phyloP scores from a whole-genome alignment of 176 grass and related monocot species.

The Paspalum notatum region DNA sequence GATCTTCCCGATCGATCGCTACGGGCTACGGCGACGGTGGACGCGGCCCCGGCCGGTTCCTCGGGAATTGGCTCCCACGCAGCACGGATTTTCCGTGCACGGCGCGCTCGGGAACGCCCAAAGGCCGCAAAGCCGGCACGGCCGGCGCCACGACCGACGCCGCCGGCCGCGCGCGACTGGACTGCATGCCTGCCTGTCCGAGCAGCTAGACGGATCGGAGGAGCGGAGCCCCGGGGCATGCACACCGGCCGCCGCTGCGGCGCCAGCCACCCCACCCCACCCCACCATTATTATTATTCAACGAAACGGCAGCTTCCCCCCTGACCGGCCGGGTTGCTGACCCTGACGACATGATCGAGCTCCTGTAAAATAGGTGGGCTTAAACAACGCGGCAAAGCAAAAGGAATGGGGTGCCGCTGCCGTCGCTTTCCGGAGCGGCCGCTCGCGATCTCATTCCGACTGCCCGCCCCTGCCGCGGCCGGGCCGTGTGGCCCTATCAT shows the following conservation, averaged over 20 bases:
- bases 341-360: no score
- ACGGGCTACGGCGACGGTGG: slow-evolving; percentile 31
- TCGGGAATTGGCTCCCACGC: slow-evolving; percentile 83
- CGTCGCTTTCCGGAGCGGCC: slow-evolving; percentile 74
- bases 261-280: no score
- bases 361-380: neutral
- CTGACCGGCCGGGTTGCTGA: no score
- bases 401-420: slow-evolving; percentile 62
- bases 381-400: slow-evolving; percentile 55
- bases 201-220: no score
- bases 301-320: neutral
- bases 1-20: neutral
- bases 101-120: slow-evolving; percentile 66
- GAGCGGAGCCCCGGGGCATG: no score
- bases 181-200: slow-evolving; percentile 1
- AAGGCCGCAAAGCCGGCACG: slow-evolving; percentile 58
- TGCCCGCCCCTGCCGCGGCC: slow-evolving; percentile 49
- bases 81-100: slow-evolving; percentile 88
- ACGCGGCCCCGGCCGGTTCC: neutral
- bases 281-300: no score
- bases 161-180: neutral
- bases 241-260: neutral
- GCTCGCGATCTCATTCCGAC: slow-evolving; percentile 58
- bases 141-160: slow-evolving; percentile 56
- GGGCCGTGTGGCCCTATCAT: slow-evolving; percentile 50